A percentile compares a stretch with the other conserved stretches of the same genome.
Evolutionary conservation across 2,329 filamentous ascomycete genomes (phyloP).

Genomic region (Berkeleyomyces rouxiae): DNA sequence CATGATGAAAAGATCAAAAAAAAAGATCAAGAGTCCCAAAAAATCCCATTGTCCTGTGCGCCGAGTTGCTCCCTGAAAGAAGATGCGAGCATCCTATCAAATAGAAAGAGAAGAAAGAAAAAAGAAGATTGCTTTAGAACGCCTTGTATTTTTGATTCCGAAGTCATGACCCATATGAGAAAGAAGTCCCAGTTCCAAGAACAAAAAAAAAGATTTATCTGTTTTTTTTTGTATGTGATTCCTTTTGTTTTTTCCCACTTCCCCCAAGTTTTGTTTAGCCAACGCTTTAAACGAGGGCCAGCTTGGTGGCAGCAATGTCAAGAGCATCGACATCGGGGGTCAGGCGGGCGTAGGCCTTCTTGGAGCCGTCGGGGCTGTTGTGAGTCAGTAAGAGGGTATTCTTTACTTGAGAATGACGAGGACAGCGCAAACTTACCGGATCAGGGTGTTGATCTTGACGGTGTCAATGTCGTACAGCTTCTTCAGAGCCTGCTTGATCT

Average conservation of each 20-base stretch:
- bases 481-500: slow-evolving; percentile 97
- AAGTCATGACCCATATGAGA: slow-evolving; percentile 12
- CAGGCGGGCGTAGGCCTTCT: slow-evolving; percentile 97
- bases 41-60: slow-evolving; percentile 25
- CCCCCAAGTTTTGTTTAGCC: slow-evolving; percentile 10
- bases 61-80: slow-evolving; percentile 20
- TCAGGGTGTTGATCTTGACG: slow-evolving; percentile 98
- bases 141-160: slow-evolving; percentile 13
- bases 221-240: slow-evolving; percentile 4
- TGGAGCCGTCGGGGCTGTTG: slow-evolving; percentile 73
- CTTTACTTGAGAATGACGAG: background rate
- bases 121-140: slow-evolving; percentile 12
- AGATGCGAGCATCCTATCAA: slow-evolving; percentile 5
- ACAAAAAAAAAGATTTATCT: slow-evolving; percentile 13
- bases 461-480: slow-evolving; percentile 98
- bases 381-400: background rate
- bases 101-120: background rate
- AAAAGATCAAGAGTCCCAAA: slow-evolving; percentile 23
- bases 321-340: slow-evolving; percentile 95
- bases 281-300: slow-evolving; percentile 72
- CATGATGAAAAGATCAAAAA: slow-evolving; percentile 17
- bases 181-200: slow-evolving; percentile 11
- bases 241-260: slow-evolving; percentile 6
- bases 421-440: slow-evolving; percentile 50
- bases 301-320: slow-evolving; percentile 98